Evolutionary conservation across 2,329 filamentous ascomycete genomes (phyloP), one percentile per base, ranked within the genome.

Genomic region (Fusarium subglutinans): DNA sequence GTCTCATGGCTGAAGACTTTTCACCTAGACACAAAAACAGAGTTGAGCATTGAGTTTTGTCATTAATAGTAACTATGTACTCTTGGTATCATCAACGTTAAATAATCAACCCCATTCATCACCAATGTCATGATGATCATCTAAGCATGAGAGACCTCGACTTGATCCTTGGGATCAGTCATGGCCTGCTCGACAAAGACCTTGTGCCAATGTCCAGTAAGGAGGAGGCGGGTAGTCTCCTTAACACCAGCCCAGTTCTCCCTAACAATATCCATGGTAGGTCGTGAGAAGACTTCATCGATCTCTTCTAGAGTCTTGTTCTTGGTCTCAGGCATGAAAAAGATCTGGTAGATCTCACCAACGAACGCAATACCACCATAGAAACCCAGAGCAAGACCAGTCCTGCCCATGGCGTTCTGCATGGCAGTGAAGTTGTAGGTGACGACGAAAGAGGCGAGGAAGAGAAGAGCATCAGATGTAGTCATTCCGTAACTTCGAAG

Each of bases 291-390:
- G 26, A 93, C 84, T 43, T 89, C 83, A 69, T 94, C 91, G 67
- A 94, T 93, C 81, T 94, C 92, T 81, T 94, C 92, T 0, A 94
- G 87, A 7, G 83, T 86, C 81, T 87, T 88, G 80, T 91, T 89
- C 85, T 93, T 93, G 6, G 91, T 93, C 84, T 93, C 91, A 0
- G 91, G 91, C 92, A 94, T 94, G 82, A 93, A 94, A 56, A 93
- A 79, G 53, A 93, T 84, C 82, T 94, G 92, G 81, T 93, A 94
- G 75, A 93, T 84, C 88, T 91, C 92, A 18, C 91, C 92, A 0
- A 94, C 15, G 2, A 92, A 86, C 0, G 92, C 92, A 61, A 94
- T 93, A 22, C 92, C 92, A 9, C 92, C 92, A 80, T 93, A 94
- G 82, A 94, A 94, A 6, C 92, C 92, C 0, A 94, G 86, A 0